Evolutionary conservation across 192 early-diverging fungal species (phyloP).

Genomic region (Backusella tuberculispora): DNA sequence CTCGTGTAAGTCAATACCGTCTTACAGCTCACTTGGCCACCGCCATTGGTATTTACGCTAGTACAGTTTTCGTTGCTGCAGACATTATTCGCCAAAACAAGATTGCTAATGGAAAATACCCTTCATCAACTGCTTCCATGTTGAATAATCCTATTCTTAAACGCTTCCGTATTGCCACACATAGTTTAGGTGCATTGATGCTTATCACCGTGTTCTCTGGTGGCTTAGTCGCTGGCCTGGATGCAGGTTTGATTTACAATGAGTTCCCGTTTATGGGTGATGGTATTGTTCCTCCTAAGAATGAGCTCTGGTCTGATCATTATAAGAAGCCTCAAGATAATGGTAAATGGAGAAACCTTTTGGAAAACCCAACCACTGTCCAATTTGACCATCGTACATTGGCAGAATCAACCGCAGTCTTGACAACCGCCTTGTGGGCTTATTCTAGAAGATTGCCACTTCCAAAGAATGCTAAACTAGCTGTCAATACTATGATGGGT

Average conservation of each 20-base stretch:
- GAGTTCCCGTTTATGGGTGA: slow-evolving; percentile 96
- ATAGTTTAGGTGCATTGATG: slow-evolving; percentile 68
- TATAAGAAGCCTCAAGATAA: slow-evolving; percentile 54
- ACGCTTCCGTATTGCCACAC: slow-evolving; percentile 63
- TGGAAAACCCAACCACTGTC: slow-evolving; percentile 94
- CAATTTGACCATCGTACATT: slow-evolving; percentile 96
- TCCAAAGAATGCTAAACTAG: slow-evolving; percentile 66
- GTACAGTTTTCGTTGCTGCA: slow-evolving; percentile 76
- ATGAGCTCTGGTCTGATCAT: slow-evolving; percentile 59
- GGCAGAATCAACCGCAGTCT: slow-evolving; percentile 81
- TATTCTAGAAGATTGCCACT: slow-evolving; percentile 73
- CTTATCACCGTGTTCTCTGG: slow-evolving; percentile 90
- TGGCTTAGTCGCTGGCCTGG: slow-evolving; percentile 94
- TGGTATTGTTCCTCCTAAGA: slow-evolving; percentile 74
- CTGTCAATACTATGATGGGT: slow-evolving; percentile 76
- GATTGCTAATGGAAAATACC: slow-evolving; percentile 53
- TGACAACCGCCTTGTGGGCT: slow-evolving; percentile 74
- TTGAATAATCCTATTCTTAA: slow-evolving; percentile 64
- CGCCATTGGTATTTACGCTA: slow-evolving; percentile 86
- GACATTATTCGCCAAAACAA: slow-evolving; percentile 75
- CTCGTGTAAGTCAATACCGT: slow-evolving; percentile 94
- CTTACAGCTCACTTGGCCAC: slow-evolving; percentile 87
- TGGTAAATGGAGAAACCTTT: slow-evolving; percentile 79
- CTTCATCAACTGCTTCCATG: slow-evolving; percentile 41
- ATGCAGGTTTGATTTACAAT: slow-evolving; percentile 97